Percentiles rank a stretch among this genome's conserved stretches.
Conservation (phyloP, 805 yeast genomes). For the Lipomyces lipofer region DNA sequence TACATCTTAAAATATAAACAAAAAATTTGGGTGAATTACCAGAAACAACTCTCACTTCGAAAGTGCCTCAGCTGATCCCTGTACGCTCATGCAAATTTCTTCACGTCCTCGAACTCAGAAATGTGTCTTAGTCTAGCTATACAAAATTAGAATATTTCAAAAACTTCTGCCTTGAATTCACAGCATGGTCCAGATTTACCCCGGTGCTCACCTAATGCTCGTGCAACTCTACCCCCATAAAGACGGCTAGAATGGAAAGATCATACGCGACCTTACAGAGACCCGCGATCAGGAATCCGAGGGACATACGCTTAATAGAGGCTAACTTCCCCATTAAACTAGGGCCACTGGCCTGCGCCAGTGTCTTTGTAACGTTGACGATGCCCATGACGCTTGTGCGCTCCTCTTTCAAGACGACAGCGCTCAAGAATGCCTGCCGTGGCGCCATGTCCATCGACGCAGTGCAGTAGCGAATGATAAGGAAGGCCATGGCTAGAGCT, state of each 20-base stretch:
- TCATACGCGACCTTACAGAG: slow-evolving; percentile 41
- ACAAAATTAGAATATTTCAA: no score
- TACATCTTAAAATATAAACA: no score
- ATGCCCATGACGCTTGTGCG: slow-evolving; percentile 78
- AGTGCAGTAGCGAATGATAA: slow-evolving; percentile 60
- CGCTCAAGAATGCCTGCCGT: slow-evolving; percentile 74
- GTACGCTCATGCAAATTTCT: no score
- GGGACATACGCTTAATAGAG: slow-evolving; percentile 37
- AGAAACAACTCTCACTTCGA: no score
- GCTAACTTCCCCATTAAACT: slow-evolving; percentile 75
- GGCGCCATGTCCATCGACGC: slow-evolving; percentile 91
- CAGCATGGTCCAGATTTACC: no score
- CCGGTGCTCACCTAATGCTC: no score
- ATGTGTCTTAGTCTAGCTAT: no score
- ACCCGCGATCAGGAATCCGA: slow-evolving; percentile 41
- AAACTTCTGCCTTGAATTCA: no score
- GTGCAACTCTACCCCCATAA: slow-evolving; percentile 21
- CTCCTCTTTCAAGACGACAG: slow-evolving; percentile 62
- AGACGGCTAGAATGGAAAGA: slow-evolving; percentile 33
- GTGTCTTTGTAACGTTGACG: slow-evolving; percentile 82
- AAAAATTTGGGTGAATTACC: no score
- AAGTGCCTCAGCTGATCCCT: no score
- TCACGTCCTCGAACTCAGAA: no score
- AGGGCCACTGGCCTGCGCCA: slow-evolving; percentile 83
- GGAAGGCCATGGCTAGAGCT: slow-evolving; percentile 51